Percentiles rank a stretch among this genome's conserved stretches.
Evolutionary conservation across 345 rosid species (phyloP).

Genomic region (Cardamine resedifolia): DNA sequence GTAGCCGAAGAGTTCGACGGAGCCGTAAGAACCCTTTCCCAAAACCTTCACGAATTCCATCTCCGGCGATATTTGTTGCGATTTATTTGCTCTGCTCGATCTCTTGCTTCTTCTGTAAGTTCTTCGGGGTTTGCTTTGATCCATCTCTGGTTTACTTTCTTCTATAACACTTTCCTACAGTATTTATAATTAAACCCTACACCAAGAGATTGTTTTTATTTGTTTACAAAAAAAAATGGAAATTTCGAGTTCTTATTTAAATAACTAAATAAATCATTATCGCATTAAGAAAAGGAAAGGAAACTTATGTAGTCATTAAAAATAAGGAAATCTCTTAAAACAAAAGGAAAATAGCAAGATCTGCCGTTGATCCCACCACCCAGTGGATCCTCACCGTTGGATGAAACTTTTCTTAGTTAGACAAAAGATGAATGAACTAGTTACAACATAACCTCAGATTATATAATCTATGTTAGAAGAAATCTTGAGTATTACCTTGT

Average conservation of each 20-base stretch:
- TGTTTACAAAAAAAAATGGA: neutral
- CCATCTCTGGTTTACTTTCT: neutral
- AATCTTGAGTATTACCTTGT: neutral
- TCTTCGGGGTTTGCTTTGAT: neutral
- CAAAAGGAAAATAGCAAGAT: neutral
- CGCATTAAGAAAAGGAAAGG: neutral
- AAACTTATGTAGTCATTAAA: neutral
- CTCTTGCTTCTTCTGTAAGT: neutral
- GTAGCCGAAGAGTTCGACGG: slow-evolving; percentile 24
- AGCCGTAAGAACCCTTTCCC: slow-evolving; percentile 32
- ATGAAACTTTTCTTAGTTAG: neutral
- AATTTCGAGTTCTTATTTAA: neutral
- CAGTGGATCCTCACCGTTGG: slow-evolving; percentile 15
- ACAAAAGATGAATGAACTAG: too few species aligned
- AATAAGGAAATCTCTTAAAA: neutral
- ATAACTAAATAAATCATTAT: neutral
- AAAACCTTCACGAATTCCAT: slow-evolving; percentile 26
- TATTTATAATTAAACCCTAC: neutral
- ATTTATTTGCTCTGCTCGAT: neutral
- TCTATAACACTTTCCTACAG: neutral
- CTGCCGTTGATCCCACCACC: neutral
- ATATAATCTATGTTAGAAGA: neutral
- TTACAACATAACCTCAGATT: neutral
- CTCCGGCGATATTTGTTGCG: neutral
- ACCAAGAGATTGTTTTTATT: neutral